These are phyloP conservation scores for Botrytis fabae DNA, from an alignment of 2,329 filamentous ascomycete species.

Conservation along the genomic window DNA sequence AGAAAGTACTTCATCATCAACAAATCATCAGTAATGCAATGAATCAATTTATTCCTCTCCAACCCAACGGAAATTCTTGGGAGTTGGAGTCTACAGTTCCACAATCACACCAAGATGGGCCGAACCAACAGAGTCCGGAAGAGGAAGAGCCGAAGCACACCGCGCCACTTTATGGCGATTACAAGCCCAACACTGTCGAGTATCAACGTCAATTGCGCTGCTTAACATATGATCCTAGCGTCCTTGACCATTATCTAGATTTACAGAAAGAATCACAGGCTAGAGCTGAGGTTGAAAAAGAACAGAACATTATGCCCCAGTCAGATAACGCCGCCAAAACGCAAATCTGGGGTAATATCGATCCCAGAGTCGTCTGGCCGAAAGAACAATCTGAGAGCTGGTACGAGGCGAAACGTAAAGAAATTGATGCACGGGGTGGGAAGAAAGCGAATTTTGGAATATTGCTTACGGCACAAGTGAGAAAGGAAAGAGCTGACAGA, in stretches of 20 bases:
- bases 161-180: slow-evolving; percentile 19
- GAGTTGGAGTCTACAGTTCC: not conserved
- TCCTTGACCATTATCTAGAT: slow-evolving; percentile 22
- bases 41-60: not conserved
- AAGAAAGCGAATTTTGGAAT: slow-evolving; percentile 54
- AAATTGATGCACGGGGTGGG: slow-evolving; percentile 51
- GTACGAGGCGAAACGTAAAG: slow-evolving; percentile 49
- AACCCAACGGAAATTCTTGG: no score
- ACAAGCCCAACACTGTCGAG: slow-evolving; percentile 19
- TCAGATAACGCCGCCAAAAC: slow-evolving; percentile 27
- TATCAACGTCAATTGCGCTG: slow-evolving; percentile 19
- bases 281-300: slow-evolving; percentile 12
- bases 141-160: not conserved
- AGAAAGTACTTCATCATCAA: not conserved
- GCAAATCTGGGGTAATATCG: slow-evolving; percentile 48
- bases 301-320: slow-evolving; percentile 21
- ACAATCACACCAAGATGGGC: not conserved
- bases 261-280: slow-evolving; percentile 16
- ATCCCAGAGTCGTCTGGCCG: slow-evolving; percentile 53
- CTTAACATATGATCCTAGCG: slow-evolving; percentile 22
- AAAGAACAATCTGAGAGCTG: slow-evolving; percentile 48
- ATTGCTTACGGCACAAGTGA: slow-evolving; percentile 27
- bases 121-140: not conserved
- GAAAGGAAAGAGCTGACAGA: slow-evolving; percentile 28
- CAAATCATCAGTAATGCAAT: not conserved